Evolutionary conservation across 1,284 basidiomycete genomes (phyloP), one percentile per base, ranked within the genome.

Genomic region (Leccinum huronense): DNA sequence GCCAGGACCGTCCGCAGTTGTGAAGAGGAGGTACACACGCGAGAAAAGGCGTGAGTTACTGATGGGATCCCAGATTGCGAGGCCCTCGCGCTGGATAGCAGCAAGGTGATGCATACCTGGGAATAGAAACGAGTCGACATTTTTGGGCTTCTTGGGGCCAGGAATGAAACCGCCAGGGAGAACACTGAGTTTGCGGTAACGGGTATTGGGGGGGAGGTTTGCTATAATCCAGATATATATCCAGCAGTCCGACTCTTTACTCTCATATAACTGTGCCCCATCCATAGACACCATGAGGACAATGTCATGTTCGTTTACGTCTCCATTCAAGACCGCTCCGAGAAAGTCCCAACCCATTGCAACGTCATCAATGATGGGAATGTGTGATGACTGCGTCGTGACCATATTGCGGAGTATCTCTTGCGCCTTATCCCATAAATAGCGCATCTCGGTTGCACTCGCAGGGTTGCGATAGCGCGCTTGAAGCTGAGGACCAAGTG

Each of bases 81-180:
- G 40, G 13, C 40, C 40, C 16, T 42, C 42, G 10, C 9, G 13
- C n/a, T 45, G 42, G n/a, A 45, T 45, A 10, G 34, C 34, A 34
- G 34, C 10, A 34, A 34, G 34, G 11, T 67, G 59, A 5, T 67
- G 58, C 1, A 68, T 3, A 0, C 62, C 60, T 1, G 30, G 10
- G 1, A 67, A 45, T 0, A 68, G 19, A 16, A 68, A 68, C 0
- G 42, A 68, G 16, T 68, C 42, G 0, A 68, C 8, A 10, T 65
- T 68, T 16, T 68, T 58, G 0, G 40, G 63, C 5, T 68, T 68
- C 0, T 68, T 68, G 0, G 66, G 63, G 0, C 64, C 64, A 5
- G 67, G 67, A 1, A 66, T 68, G 2, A 68, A 63, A 0, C 48
- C 60, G 0, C 63, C 60, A 5, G 65, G 61, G 1, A 63, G 8